Evolutionary conservation across 2,329 filamentous ascomycete species (phyloP).

Genomic region (Cyanodermella asteris): DNA sequence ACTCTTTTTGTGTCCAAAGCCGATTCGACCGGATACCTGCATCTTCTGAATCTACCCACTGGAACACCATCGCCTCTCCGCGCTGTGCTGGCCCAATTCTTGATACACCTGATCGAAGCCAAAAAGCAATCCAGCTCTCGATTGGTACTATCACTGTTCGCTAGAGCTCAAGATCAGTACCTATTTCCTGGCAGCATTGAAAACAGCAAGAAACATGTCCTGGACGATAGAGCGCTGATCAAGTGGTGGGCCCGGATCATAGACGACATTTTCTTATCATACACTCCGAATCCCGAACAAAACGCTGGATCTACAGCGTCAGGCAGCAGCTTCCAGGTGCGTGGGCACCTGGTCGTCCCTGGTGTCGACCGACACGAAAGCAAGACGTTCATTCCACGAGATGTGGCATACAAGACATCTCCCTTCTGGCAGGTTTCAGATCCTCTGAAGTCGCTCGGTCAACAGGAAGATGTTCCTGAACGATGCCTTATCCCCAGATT

Average conservation of each 20-base stretch:
- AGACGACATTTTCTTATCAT: slow-evolving; percentile 45
- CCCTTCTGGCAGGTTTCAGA: slow-evolving; percentile 36
- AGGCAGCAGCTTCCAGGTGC: slow-evolving; percentile 16
- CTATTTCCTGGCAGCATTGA: slow-evolving; percentile 82
- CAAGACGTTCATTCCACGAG: slow-evolving; percentile 49
- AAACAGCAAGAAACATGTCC: slow-evolving; percentile 66
- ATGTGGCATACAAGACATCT: slow-evolving; percentile 18
- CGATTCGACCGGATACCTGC: slow-evolving; percentile 78
- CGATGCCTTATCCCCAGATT: slow-evolving; percentile 75
- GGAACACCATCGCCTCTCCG: slow-evolving; percentile 52
- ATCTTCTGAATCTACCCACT: slow-evolving; percentile 39
- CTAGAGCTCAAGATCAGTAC: slow-evolving; percentile 78
- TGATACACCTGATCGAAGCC: slow-evolving; percentile 50
- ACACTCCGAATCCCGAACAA: slow-evolving; percentile 18
- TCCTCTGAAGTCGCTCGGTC: slow-evolving; percentile 51
- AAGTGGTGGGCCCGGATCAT: slow-evolving; percentile 90
- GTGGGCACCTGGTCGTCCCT: slow-evolving; percentile 69
- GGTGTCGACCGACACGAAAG: slow-evolving; percentile 69
- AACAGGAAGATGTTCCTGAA: slow-evolving; percentile 45
- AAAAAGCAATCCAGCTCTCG: slow-evolving; percentile 42
- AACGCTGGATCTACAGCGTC: no score
- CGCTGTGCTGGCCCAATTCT: slow-evolving; percentile 49
- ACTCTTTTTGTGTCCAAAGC: slow-evolving; percentile 93
- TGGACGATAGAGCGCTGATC: slow-evolving; percentile 75
- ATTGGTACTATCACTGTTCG: slow-evolving; percentile 73